Evolutionary conservation across 805 yeast species (phyloP).

Genomic region (Brettanomyces bruxellensis): DNA sequence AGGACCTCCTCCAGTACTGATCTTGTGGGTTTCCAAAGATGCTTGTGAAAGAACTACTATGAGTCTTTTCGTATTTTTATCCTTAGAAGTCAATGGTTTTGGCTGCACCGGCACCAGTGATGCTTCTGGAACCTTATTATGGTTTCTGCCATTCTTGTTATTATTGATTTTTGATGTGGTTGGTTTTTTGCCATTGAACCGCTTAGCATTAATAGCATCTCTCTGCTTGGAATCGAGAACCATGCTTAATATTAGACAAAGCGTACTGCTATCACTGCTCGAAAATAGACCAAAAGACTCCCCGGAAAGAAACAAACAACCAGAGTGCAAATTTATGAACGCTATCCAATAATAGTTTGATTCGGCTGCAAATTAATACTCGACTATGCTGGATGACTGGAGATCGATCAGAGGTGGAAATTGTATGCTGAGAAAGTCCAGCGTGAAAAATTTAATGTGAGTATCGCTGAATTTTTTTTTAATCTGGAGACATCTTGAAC

Average conservation of each 20-base stretch:
- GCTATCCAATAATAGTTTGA: too few species aligned
- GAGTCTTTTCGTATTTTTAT: slow-evolving; percentile 77
- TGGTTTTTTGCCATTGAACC: slow-evolving; percentile 1
- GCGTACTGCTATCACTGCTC: neutral
- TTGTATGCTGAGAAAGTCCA: too few species aligned
- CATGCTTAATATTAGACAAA: slow-evolving; percentile 19
- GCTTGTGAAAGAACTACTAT: slow-evolving; percentile 96
- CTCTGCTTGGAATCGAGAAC: slow-evolving; percentile 40
- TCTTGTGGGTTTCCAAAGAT: slow-evolving; percentile 88
- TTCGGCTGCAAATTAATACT: too few species aligned
- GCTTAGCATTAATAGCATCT: slow-evolving; percentile 25
- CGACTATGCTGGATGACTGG: too few species aligned
- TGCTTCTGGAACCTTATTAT: slow-evolving; percentile 36
- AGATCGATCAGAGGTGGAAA: too few species aligned
- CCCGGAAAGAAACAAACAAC: too few species aligned
- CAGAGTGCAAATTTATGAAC: too few species aligned
- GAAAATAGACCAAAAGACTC: neutral
- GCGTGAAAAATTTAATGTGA: too few species aligned
- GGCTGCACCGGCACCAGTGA: slow-evolving; percentile 87
- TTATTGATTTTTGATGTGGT: neutral
- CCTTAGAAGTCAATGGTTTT: slow-evolving; percentile 67
- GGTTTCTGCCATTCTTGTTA: neutral
- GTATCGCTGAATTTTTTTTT: neutral
- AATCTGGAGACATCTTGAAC: neutral
- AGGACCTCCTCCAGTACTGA: slow-evolving; percentile 60